A percentile compares a stretch with the other conserved stretches of the same genome.
Evolutionary conservation across 1,284 basidiomycete species (phyloP).

Genomic region (Rhodotorula mucilaginosa): DNA sequence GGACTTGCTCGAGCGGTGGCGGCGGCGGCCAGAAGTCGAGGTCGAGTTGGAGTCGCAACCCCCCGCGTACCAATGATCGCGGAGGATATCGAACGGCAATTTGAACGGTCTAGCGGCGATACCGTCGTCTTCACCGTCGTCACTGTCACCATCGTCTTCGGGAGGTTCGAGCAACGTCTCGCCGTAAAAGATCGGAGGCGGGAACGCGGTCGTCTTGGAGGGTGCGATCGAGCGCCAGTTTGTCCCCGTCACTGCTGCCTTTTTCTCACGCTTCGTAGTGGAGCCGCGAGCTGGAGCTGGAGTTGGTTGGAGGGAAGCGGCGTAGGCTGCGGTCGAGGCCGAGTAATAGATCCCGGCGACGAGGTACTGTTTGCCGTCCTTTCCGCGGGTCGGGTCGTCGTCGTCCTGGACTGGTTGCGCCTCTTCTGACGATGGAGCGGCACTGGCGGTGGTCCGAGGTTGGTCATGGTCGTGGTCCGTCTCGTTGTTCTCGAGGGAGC

Average conservation of each 20-base stretch:
- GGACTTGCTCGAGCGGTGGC: too few species aligned
- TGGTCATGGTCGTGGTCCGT: too few species aligned
- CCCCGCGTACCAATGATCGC: constrained; percentile 45
- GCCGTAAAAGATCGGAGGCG: constrained; percentile 22
- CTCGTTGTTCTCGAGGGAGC: not conserved
- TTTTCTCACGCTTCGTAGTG: not conserved
- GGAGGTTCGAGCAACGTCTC: constrained; percentile 4
- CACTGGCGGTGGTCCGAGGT: too few species aligned
- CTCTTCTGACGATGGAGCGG: not conserved
- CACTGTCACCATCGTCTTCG: not conserved
- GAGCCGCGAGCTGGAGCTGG: not conserved
- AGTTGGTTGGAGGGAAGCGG: not conserved
- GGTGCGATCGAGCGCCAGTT: constrained; percentile 17
- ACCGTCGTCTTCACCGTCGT: not conserved
- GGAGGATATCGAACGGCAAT: constrained; percentile 49
- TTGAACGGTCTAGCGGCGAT: constrained; percentile 39
- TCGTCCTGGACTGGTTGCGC: not conserved
- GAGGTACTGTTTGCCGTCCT: constrained; percentile 28
- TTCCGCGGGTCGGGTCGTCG: constrained; percentile 2
- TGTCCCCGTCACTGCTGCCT: not conserved
- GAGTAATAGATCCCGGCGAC: constrained; percentile 23
- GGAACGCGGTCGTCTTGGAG: not conserved
- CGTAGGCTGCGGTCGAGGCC: not conserved
- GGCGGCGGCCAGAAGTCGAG: too few species aligned
- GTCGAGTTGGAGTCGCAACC: too few species aligned